Percentiles rank a stretch among this genome's conserved stretches.
Conservation (phyloP, 768 basidiomycete species). For the Tephrocybe sp. region DNA sequence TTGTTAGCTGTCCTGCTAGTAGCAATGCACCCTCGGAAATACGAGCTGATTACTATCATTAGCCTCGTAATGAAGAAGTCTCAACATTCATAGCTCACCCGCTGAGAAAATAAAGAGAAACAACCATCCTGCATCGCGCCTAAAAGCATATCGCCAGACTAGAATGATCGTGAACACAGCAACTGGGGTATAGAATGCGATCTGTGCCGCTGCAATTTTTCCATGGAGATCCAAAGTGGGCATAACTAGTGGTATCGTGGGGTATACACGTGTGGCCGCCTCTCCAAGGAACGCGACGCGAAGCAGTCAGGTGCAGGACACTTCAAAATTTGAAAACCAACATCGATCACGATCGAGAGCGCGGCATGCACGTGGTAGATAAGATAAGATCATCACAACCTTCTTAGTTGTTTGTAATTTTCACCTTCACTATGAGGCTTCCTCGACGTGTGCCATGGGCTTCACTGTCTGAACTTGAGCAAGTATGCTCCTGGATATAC, state of each 20-base stretch:
- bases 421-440: conserved; percentile 50
- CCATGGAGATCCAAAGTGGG: conserved; percentile 41
- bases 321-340: conserved; percentile 14
- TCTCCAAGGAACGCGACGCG: conserved; percentile 14
- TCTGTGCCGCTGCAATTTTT: conserved; percentile 57
- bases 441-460: conserved; percentile 85
- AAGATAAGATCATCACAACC: conserved; percentile 20
- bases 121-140: conserved; percentile 67
- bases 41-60: conserved; percentile 42
- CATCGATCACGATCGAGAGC: conserved; percentile 19
- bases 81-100: conserved; percentile 36
- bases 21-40: conserved; percentile 57
- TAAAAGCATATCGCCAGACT: conserved; percentile 53
- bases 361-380: conserved; percentile 9
- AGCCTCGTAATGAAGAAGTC: not conserved
- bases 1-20: conserved; percentile 50
- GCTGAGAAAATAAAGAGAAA: conserved; percentile 61
- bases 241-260: conserved; percentile 30
- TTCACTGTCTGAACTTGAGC: conserved; percentile 65
- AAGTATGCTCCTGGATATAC: conserved; percentile 77
- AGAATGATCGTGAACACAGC: conserved; percentile 44
- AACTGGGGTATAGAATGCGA: conserved; percentile 62
- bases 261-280: conserved; percentile 13
- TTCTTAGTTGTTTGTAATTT: conserved; percentile 12
- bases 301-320: conserved; percentile 1